Conservation (phyloP, 2,329 filamentous ascomycete genomes). For the Rosellinia necatrix region DNA sequence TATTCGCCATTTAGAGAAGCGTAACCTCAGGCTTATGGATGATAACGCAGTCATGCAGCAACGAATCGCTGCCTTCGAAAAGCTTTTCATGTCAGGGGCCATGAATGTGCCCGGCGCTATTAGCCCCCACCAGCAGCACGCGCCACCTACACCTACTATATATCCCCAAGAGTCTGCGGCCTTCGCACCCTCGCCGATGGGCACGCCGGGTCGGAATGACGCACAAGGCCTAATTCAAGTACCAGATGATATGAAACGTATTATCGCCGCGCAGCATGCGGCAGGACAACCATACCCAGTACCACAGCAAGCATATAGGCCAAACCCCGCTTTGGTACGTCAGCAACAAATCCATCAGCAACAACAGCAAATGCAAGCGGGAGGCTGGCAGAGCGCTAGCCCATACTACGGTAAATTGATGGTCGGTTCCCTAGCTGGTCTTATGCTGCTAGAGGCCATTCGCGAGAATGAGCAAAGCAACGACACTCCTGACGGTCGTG, state of each 20-base stretch:
- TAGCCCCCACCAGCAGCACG: slow-evolving; percentile 54
- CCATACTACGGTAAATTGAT: slow-evolving; percentile 78
- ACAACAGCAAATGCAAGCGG: slow-evolving; percentile 53
- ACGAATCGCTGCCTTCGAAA: slow-evolving; percentile 74
- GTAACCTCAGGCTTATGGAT: slow-evolving; percentile 79
- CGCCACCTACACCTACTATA: slow-evolving; percentile 57
- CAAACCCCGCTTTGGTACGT: slow-evolving; percentile 52
- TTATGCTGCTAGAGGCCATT: slow-evolving; percentile 89
- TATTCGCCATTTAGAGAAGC: slow-evolving; percentile 89
- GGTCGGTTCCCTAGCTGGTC: slow-evolving; percentile 86
- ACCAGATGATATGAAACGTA: slow-evolving; percentile 69
- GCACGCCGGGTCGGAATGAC: slow-evolving; percentile 47
- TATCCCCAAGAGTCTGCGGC: slow-evolving; percentile 51
- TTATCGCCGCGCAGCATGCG: slow-evolving; percentile 61
- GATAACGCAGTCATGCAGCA: slow-evolving; percentile 81
- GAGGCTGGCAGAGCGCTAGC: slow-evolving; percentile 57
- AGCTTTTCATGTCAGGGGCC: slow-evolving; percentile 78
- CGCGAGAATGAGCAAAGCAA: slow-evolving; percentile 67
- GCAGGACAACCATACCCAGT: slow-evolving; percentile 57
- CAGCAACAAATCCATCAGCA: slow-evolving; percentile 62
- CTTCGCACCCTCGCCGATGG: slow-evolving; percentile 52
- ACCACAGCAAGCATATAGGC: slow-evolving; percentile 45
- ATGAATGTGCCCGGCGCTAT: slow-evolving; percentile 67
- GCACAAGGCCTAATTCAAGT: slow-evolving; percentile 66
- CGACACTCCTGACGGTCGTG: slow-evolving; percentile 67